phyloP scores from a whole-genome alignment of 371 early-diverging fungal species.

The Sporodiniella umbellata region DNA sequence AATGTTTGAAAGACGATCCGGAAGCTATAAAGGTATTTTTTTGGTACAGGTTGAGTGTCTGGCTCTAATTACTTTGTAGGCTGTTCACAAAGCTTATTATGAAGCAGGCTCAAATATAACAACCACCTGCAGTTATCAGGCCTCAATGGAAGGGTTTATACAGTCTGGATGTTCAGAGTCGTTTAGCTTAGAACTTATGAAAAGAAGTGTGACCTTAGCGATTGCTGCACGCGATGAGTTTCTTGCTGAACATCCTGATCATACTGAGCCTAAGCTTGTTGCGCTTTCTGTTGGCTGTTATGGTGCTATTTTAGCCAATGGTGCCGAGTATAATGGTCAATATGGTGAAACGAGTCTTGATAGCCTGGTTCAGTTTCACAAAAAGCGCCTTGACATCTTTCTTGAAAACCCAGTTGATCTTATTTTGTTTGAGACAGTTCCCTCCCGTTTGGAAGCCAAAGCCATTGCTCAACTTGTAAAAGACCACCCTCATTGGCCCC shows the following conservation, averaged over 20 bases:
- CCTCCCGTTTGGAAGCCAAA: conserved; percentile 46
- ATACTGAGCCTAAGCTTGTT: conserved; percentile 17
- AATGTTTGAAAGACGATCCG: conserved; percentile 41
- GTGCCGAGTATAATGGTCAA: conserved; percentile 60
- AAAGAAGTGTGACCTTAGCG: conserved; percentile 36
- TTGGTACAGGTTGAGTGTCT: background rate
- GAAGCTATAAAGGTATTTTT: conserved; percentile 37
- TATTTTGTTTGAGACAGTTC: conserved; percentile 61
- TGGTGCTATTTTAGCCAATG: conserved; percentile 57
- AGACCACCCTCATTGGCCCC: conserved; percentile 7
- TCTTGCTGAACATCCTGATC: conserved; percentile 15
- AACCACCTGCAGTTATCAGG: conserved; percentile 52
- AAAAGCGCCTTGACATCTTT: conserved; percentile 31
- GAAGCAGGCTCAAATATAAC: conserved; percentile 49
- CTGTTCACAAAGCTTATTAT: conserved; percentile 42
- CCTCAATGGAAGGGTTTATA: conserved; percentile 35
- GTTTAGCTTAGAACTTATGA: conserved; percentile 30
- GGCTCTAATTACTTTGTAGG: conserved; percentile 4
- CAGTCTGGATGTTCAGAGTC: conserved; percentile 27
- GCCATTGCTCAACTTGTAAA: conserved; percentile 36
- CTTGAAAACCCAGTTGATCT: conserved; percentile 39
- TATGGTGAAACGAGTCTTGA: conserved; percentile 33
- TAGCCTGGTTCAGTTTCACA: conserved; percentile 45
- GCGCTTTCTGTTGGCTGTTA: conserved; percentile 60
- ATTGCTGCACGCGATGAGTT: conserved; percentile 38